These are phyloP conservation scores for Gossypium aridum DNA, from an alignment of 441 rosid species.

Conservation along the genomic window DNA sequence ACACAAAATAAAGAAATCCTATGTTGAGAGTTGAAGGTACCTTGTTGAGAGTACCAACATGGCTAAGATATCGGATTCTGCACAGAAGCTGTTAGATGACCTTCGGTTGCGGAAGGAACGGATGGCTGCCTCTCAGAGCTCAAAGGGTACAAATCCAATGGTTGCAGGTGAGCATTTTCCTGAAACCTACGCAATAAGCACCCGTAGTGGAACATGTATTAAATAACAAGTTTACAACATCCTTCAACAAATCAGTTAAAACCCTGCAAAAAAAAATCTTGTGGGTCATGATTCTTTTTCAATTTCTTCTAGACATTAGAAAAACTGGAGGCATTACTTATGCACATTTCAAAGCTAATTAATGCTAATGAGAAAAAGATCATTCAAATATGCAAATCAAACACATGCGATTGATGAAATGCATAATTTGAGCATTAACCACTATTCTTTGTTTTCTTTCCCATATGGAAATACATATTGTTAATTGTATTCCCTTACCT, in stretches of 20 bases:
- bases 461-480: background rate
- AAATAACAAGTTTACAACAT: background rate
- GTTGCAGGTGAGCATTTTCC: constrained; percentile 38
- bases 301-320: constrained; percentile 8
- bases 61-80: constrained; percentile 46
- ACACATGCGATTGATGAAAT: background rate
- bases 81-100: constrained; percentile 74
- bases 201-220: background rate
- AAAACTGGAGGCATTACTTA: background rate
- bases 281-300: constrained; percentile 5
- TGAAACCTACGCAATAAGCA: constrained; percentile 4
- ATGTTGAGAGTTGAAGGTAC: background rate
- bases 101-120: constrained; percentile 71
- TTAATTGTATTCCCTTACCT: background rate
- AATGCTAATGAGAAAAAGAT: background rate
- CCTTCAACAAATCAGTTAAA: background rate
- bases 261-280: background rate
- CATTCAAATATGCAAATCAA: background rate
- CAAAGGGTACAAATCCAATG: constrained; percentile 26
- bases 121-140: constrained; percentile 49
- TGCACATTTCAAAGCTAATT: background rate
- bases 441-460: background rate
- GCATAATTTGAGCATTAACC: background rate
- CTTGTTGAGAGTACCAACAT: constrained; percentile 31
- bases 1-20: constrained; percentile 5